Base-by-base conservation (phyloP, 371 early-diverging fungal species). In the Circinella umbellata region DNA sequence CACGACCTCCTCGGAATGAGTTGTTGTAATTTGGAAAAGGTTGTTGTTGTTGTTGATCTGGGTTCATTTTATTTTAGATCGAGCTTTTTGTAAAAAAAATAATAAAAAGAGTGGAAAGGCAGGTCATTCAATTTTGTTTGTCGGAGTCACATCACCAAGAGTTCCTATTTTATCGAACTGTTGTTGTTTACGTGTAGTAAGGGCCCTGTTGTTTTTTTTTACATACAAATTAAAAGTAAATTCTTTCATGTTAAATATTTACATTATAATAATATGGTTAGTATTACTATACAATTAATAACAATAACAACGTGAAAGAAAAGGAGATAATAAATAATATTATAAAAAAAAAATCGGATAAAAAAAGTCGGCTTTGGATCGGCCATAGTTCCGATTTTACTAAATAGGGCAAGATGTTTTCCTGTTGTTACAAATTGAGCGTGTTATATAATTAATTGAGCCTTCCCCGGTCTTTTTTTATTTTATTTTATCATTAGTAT, bases 351-450 rank as follows among this genome's bases (percentile, higher is more conserved):
- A 27, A 57, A 57, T 57, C 11, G 7, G 54, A 1, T 7, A 54
- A 10, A 10, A 1, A n/a, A 54, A 15, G 9, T 54, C 54, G 57
- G 57, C 13, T 57, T 57, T 34, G 57, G 11, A 42, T 5, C 57
- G 57, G 57, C 7, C 34, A 9, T 0, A 20, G 27, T 57, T 57
- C 57, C 57, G 57, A 27, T 57, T 54, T 57, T 57, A 17, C 57
- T 57, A 57, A 34, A 57, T 57, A 10, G 20, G 11, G 57, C 35
- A 18, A 57, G 57, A 57, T 57, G 57, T 57, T 57, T 57, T 57
- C 57, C 14, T 57, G 34, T 9, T 57, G 8, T n/a, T 18, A 17
- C 57, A 57, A 57, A 57, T 57, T 57, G 57, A 42, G 35, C 7
- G 34, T 5, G 6, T 27, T 57, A 7, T 57, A 57, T 57, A 11